A percentile compares a stretch with the other conserved stretches of the same genome.
Evolutionary conservation across 257 asterid species (phyloP).

Genomic region (Nicotiana tabacum): DNA sequence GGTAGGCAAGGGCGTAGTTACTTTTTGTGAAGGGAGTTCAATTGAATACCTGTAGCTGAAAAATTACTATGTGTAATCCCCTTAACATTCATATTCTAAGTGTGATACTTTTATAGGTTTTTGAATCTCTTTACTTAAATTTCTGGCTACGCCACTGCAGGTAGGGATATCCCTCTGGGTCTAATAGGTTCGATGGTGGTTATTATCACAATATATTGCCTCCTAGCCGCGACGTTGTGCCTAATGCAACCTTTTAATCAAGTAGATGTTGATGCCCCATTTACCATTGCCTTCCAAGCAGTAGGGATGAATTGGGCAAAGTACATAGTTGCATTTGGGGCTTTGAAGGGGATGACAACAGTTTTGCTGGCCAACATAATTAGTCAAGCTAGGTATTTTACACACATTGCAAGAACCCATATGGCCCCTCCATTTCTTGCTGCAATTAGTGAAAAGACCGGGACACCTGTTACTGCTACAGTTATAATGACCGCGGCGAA

Average conservation of each 20-base stretch:
- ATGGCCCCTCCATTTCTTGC: conserved; percentile 36
- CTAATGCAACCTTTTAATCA: conserved; percentile 29
- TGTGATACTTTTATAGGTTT: too few relatives aligned
- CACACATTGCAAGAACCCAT: conserved; percentile 35
- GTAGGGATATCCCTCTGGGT: conserved; percentile 32
- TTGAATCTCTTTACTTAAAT: not conserved
- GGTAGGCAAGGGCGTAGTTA: not conserved
- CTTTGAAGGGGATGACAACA: conserved; percentile 38
- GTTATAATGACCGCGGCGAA: conserved; percentile 21
- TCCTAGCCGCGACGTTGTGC: conserved; percentile 26
- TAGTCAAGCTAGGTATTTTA: conserved; percentile 27
- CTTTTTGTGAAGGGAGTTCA: too few relatives aligned
- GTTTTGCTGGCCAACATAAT: conserved; percentile 28
- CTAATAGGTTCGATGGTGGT: conserved; percentile 37
- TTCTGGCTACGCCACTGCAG: not conserved
- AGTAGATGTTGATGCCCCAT: conserved; percentile 30
- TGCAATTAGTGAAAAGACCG: conserved; percentile 23
- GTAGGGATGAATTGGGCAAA: conserved; percentile 37
- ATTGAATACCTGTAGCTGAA: too few relatives aligned
- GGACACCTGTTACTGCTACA: conserved; percentile 32
- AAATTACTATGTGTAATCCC: too few relatives aligned
- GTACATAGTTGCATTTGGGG: conserved; percentile 33
- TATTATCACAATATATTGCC: conserved; percentile 21
- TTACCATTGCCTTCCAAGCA: conserved; percentile 26
- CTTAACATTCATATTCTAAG: too few relatives aligned